A percentile compares a stretch with the other conserved stretches of the same genome.
Evolutionary conservation across 371 early-diverging fungal genomes (phyloP).

Genomic region (Mucor mucedo): DNA sequence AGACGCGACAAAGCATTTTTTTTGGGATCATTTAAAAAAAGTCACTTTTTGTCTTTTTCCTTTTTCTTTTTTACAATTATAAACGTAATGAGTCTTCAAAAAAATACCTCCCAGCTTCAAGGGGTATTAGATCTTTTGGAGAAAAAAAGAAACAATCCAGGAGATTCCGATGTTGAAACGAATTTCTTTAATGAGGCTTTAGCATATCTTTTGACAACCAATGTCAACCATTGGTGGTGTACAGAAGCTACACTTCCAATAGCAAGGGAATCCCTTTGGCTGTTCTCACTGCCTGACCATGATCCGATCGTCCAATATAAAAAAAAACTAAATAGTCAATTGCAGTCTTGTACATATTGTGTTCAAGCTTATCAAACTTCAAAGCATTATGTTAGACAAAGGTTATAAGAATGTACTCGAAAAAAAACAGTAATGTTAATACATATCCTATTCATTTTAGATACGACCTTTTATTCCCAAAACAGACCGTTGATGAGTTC

Average conservation of each 20-base stretch:
- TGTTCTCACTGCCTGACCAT: conserved; percentile 53
- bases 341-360: conserved; percentile 38
- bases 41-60: too few relatives aligned
- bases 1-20: too few relatives aligned
- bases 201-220: conserved; percentile 34
- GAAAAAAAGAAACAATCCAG: conserved; percentile 23
- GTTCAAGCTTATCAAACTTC: conserved; percentile 39
- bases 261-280: conserved; percentile 49
- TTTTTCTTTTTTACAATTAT: too few relatives aligned
- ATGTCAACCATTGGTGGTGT: conserved; percentile 55
- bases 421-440: neutral
- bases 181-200: conserved; percentile 46
- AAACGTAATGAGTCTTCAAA: too few relatives aligned
- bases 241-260: conserved; percentile 29
- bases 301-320: conserved; percentile 48
- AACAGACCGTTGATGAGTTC: conserved; percentile 40
- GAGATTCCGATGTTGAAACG: conserved; percentile 36
- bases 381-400: conserved; percentile 30
- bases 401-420: conserved; percentile 20
- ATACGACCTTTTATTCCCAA: conserved; percentile 36
- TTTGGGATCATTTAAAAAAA: too few relatives aligned
- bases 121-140: conserved; percentile 22
- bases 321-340: conserved; percentile 35
- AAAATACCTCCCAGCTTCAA: conserved; percentile 14
- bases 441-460: conserved; percentile 22